Base-by-base conservation (phyloP, 2,329 filamentous ascomycete species). In the Ceratocystis destructans region DNA sequence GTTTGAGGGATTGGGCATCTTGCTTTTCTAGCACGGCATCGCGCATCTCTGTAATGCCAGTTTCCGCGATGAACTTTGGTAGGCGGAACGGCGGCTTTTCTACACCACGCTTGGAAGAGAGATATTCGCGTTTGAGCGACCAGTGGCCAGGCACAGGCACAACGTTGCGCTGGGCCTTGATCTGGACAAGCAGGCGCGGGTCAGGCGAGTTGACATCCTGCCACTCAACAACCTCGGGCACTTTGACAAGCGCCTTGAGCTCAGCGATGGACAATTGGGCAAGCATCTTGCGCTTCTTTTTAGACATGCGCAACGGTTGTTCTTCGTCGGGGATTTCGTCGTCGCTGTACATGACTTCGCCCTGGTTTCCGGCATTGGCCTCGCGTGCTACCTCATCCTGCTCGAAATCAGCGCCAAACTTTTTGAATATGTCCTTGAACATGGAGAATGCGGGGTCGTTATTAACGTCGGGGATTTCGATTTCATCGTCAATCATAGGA, bases 141-240 rank as follows among this genome's bases (percentile, higher is more conserved):
- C 94, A 99, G 74, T 99, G 94, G 3, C 82, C 81, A 1, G 94
- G 94, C 0, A 99, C 94, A 0, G 94, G 94, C 0, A 99, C 92
- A 31, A 96, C 89, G 73, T 99, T 99, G 71, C 92, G 86, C 74
- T 95, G 89, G 2, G 90, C 88, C 76, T 97, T 99, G 79, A 99
- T 92, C 73, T 96, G 89, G 31, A 97, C 90, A 10, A 99, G 83
- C 55, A 97, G 79, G 66, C 87, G 84, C 15, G 94, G 94, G 74
- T 99, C 92, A 31, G 89, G 85, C 0, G 94, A 92, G 17, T 90
- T 95, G 12, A 90, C 89, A 74, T 99, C 94, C 65, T 95, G 94
- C 94, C 94, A 97, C 73, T 99, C 94, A 5, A 99, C 93, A 8
- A 96, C 85, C 75, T 99, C 94, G 1, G 94, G 94, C 71, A 92